Evolutionary conservation across 1,139 yeast genomes (phyloP).

Genomic region (Pichia norvegensis): DNA sequence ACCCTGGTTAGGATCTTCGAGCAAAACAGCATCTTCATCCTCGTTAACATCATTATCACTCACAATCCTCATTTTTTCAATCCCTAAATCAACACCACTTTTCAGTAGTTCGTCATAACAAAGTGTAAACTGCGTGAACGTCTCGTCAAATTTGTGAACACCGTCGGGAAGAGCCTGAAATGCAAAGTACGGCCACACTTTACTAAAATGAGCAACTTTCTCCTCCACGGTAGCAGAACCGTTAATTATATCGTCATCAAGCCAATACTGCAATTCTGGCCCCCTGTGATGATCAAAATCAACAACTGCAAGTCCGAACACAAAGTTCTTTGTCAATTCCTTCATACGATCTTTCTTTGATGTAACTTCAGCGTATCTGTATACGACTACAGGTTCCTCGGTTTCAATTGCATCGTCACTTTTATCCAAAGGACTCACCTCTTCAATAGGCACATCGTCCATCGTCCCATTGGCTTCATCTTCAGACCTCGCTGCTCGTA

Average conservation of each 20-base stretch:
- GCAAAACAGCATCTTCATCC: conserved; percentile 1
- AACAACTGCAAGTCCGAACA: conserved; percentile 82
- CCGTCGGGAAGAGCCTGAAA: conserved; percentile 97
- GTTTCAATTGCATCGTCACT: background rate
- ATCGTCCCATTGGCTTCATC: background rate
- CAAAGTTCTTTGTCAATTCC: conserved; percentile 19
- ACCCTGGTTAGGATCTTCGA: conserved; percentile 16
- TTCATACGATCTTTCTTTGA: background rate
- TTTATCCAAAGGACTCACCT: background rate
- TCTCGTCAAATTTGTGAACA: conserved; percentile 83
- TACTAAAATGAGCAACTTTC: conserved; percentile 21
- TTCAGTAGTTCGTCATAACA: conserved; percentile 57
- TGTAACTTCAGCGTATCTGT: conserved; percentile 8
- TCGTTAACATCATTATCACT: conserved; percentile 24
- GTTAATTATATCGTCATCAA: conserved; percentile 48
- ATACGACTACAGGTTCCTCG: conserved; percentile 1
- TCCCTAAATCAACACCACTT: conserved; percentile 34
- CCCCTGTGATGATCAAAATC: conserved; percentile 94
- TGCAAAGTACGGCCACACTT: conserved; percentile 80
- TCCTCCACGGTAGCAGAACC: conserved; percentile 9
- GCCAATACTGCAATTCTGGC: conserved; percentile 92
- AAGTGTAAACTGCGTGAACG: conserved; percentile 83
- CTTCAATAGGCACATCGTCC: background rate
- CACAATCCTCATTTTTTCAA: conserved; percentile 12
- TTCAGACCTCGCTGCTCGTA: background rate